Base-by-base conservation (phyloP, 2,329 filamentous ascomycete species). In the Colletotrichum sp. region DNA sequence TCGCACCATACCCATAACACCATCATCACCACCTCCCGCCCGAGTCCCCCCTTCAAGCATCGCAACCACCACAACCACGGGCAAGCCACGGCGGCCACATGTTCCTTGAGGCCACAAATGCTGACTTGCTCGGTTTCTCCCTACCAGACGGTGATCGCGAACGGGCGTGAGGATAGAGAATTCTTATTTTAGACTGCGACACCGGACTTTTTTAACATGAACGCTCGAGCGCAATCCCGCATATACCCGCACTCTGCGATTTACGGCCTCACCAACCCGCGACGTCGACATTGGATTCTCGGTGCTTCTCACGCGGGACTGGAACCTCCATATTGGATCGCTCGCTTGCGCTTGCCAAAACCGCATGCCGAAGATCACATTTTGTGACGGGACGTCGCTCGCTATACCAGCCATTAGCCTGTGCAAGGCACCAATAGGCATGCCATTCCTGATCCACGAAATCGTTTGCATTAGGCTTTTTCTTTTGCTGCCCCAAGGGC, bases 101-200 rank as follows among this genome's bases (percentile, higher is more conserved):
- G n/a, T 38, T 67, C 58, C 11, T 59, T 62, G 65, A 65, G 29
- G 51, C 38, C 33, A 69, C 29, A 24, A 69, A 75, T 74, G 75
- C 76, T 77, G 73, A 76, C 76, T 72, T 76, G 69, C 68, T 69
- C 61, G 51, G n/a, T 68, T 66, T 66, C 66, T 21, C 43, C 72
- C 21, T 58, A 65, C 55, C 78, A 85, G 83, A 85, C 77, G 83
- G 83, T 76, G 82, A 85, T 75, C 79, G 77, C 77, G 82, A 84
- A 73, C 81, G 81, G 78, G 79, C 74, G 66, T 78, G 76, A 77
- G 72, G 34, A 31, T 24, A 58, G 43, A 47, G 31, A 24, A 43
- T 15, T 16, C 71, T 38, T 38, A 47, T 66, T 66, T 66, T 63
- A 74, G 47, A 72, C 58, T 72, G 63, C 72, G 47, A 66, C 34